These are phyloP conservation scores for Collybia sordida DNA, from an alignment of 768 basidiomycete genomes.

Conservation along the genomic window DNA sequence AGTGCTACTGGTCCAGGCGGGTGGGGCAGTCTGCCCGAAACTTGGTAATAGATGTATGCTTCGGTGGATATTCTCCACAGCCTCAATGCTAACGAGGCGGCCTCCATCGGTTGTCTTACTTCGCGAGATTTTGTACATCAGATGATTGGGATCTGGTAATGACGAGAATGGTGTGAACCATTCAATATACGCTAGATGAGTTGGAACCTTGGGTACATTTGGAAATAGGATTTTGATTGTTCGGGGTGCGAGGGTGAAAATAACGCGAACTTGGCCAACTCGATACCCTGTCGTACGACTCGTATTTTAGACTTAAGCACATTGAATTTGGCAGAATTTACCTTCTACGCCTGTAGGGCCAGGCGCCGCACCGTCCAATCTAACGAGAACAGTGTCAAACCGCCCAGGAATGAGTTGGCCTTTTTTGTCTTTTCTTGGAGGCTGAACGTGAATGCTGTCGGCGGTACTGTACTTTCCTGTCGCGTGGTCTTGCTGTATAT, in stretches of 20 bases:
- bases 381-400: no score
- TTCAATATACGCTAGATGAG: slow-evolving; percentile 22
- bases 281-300: slow-evolving; percentile 17
- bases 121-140: slow-evolving; percentile 21
- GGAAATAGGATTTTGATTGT: slow-evolving; percentile 5
- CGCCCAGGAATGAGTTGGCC: slow-evolving; percentile 25
- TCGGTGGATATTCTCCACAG: no score
- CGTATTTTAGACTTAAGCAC: no score
- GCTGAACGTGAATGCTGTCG: slow-evolving; percentile 27
- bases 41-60: no score
- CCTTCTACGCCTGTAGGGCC: no score
- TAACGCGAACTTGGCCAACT: slow-evolving; percentile 18
- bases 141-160: slow-evolving; percentile 21
- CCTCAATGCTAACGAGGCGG: no score
- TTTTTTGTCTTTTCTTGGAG: slow-evolving; percentile 12
- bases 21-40: slow-evolving; percentile 18
- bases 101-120: slow-evolving; percentile 3
- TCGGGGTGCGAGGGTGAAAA: slow-evolving; percentile 17
- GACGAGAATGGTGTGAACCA: slow-evolving; percentile 18
- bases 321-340: slow-evolving; percentile 1
- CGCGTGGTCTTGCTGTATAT: slow-evolving; percentile 7
- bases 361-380: no score
- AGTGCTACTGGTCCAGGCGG: slow-evolving; percentile 25
- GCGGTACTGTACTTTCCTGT: slow-evolving; percentile 6
- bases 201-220: neutral